Percentiles rank a stretch among this genome's conserved stretches.
phyloP scores from a whole-genome alignment of 371 early-diverging fungal genomes.

The Mortierella sp. region DNA sequence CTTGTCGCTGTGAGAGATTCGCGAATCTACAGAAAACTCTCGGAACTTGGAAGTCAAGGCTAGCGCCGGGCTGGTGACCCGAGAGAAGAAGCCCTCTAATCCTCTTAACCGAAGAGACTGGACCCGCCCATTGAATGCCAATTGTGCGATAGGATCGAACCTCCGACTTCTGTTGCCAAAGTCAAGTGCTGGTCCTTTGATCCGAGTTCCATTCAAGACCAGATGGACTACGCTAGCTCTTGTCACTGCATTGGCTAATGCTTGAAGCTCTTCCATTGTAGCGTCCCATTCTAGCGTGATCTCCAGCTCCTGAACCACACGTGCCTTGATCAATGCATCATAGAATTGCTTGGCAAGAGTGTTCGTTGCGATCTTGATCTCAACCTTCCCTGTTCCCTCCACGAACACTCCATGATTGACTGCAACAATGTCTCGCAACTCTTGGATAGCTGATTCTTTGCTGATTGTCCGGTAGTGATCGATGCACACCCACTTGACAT shows the following conservation, averaged over 20 bases:
- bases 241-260: not conserved
- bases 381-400: not conserved
- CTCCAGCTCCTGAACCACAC: not conserved
- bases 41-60: not conserved
- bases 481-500: slow-evolving; percentile 17
- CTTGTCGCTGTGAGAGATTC: too few relatives aligned
- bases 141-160: slow-evolving; percentile 6
- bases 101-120: not conserved
- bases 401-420: not conserved
- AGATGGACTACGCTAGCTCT: not conserved
- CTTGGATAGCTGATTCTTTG: not conserved
- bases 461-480: not conserved
- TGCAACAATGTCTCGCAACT: not conserved
- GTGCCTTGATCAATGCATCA: slow-evolving; percentile 7
- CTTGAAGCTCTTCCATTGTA: slow-evolving; percentile 10
- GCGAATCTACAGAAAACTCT: too few relatives aligned
- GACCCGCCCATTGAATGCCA: slow-evolving; percentile 4
- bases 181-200: slow-evolving; percentile 7
- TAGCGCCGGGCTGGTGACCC: not conserved
- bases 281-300: slow-evolving; percentile 9
- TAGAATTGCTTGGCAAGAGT: slow-evolving; percentile 7
- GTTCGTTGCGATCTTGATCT: not conserved
- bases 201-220: not conserved
- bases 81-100: not conserved
- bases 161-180: slow-evolving; percentile 4